These are phyloP conservation scores for Wickerhamomyces queroliae DNA, from an alignment of 805 yeast species.

Conservation along the genomic window DNA sequence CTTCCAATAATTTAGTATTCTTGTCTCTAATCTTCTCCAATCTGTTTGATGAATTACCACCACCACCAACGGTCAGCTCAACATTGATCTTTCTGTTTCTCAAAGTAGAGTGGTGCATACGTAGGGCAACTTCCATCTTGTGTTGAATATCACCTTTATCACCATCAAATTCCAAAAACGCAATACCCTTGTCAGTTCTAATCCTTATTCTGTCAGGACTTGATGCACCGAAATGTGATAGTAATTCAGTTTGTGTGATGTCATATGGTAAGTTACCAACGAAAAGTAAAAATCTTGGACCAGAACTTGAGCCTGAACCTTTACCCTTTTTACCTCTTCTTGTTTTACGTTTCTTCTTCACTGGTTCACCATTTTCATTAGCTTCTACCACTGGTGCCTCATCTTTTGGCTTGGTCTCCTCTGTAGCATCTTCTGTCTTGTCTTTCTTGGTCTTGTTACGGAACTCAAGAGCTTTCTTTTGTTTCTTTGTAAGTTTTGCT, in stretches of 20 bases:
- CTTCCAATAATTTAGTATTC: slow-evolving; percentile 69
- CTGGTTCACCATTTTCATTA: slow-evolving; percentile 24
- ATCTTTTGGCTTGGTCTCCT: slow-evolving; percentile 9
- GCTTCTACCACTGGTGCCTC: slow-evolving; percentile 26
- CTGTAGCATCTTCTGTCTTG: slow-evolving; percentile 15
- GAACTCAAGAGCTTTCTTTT: slow-evolving; percentile 57
- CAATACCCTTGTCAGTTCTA: slow-evolving; percentile 84
- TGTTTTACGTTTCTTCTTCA: slow-evolving; percentile 64
- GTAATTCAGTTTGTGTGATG: slow-evolving; percentile 53
- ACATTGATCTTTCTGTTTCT: slow-evolving; percentile 81
- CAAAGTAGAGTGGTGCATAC: slow-evolving; percentile 72
- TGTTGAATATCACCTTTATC: slow-evolving; percentile 54
- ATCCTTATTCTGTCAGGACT: slow-evolving; percentile 74
- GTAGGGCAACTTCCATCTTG: slow-evolving; percentile 78
- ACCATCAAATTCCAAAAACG: slow-evolving; percentile 78
- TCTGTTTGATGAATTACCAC: slow-evolving; percentile 77
- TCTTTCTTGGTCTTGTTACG: slow-evolving; percentile 27
- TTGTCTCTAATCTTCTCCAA: slow-evolving; percentile 68
- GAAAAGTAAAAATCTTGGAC: slow-evolving; percentile 73
- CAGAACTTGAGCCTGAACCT: slow-evolving; percentile 37
- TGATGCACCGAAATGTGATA: slow-evolving; percentile 65
- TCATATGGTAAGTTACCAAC: slow-evolving; percentile 88
- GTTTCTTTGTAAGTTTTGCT: slow-evolving; percentile 57
- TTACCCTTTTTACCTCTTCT: slow-evolving; percentile 74
- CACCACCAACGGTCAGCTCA: slow-evolving; percentile 97